phyloP scores from a whole-genome alignment of 257 asterid genomes.

The Penstemon barbatus region DNA sequence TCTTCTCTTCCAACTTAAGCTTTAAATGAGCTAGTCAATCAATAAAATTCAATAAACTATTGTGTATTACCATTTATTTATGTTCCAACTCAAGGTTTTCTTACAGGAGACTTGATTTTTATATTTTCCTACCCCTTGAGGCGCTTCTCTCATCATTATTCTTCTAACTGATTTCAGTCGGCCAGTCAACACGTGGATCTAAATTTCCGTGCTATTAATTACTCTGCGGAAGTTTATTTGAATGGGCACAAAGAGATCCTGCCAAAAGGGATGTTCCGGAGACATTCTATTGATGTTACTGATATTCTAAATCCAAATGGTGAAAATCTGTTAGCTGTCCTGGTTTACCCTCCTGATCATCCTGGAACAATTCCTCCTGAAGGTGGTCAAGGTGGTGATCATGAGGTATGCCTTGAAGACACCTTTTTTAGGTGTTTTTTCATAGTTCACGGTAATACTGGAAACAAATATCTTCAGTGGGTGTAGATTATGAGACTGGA shows the following conservation, averaged over 20 bases:
- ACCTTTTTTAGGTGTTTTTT: constrained; percentile 5
- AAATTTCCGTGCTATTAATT: constrained; percentile 85
- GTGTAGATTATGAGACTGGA: constrained; percentile 13
- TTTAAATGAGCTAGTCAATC: too few species aligned
- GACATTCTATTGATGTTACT: constrained; percentile 80
- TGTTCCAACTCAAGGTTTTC: constrained; percentile 13
- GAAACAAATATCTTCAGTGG: background rate
- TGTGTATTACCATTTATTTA: constrained; percentile 2
- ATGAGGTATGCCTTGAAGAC: constrained; percentile 66
- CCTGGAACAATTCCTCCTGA: constrained; percentile 88
- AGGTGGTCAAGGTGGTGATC: constrained; percentile 99
- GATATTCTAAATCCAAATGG: constrained; percentile 59
- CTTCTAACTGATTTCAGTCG: constrained; percentile 54
- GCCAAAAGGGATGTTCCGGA: constrained; percentile 96
- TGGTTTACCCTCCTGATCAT: constrained; percentile 96
- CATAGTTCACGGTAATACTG: constrained; percentile 9
- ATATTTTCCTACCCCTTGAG: background rate
- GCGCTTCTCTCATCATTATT: constrained; percentile 28
- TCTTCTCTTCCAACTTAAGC: too few species aligned
- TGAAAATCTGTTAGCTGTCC: constrained; percentile 81
- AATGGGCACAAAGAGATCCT: constrained; percentile 85
- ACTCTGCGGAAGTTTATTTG: constrained; percentile 86
- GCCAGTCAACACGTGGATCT: constrained; percentile 64
- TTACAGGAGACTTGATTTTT: constrained; percentile 17
- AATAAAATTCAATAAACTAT: too few species aligned